A percentile compares a stretch with the other conserved stretches of the same genome.
phyloP scores from a whole-genome alignment of 2,329 filamentous ascomycete species.

The Paraphoma sp. region DNA sequence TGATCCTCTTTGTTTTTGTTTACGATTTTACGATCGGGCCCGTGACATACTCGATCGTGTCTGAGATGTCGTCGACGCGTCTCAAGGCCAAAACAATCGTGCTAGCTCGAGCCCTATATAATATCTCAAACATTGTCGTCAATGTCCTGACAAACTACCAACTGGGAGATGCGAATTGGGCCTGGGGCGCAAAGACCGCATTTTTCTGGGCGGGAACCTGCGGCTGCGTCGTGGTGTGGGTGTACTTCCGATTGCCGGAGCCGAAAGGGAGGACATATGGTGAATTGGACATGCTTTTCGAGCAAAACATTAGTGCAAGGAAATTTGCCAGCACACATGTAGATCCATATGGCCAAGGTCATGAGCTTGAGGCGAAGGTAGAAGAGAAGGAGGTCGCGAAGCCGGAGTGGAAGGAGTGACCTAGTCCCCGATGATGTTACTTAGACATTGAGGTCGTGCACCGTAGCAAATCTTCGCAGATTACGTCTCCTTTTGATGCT shows the following conservation, averaged over 20 bases:
- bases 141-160: conserved; percentile 69
- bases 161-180: conserved; percentile 60
- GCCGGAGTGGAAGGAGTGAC: conserved; percentile 21
- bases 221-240: conserved; percentile 78
- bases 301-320: conserved; percentile 48
- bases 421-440: background rate
- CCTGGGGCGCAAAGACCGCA: conserved; percentile 83
- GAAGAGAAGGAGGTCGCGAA: conserved; percentile 16
- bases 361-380: conserved; percentile 8
- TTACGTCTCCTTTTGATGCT: background rate
- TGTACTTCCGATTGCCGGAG: conserved; percentile 80
- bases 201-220: conserved; percentile 80
- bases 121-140: conserved; percentile 79
- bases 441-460: background rate
- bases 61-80: conserved; percentile 80
- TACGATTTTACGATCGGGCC: conserved; percentile 89
- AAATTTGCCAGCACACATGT: conserved; percentile 32
- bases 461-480: background rate
- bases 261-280: conserved; percentile 80
- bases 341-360: conserved; percentile 21
- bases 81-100: conserved; percentile 91
- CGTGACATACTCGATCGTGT: conserved; percentile 85
- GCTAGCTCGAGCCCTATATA: conserved; percentile 75
- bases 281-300: conserved; percentile 83
- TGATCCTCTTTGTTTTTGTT: conserved; percentile 62